A percentile compares a stretch with the other conserved stretches of the same genome.
phyloP scores from a whole-genome alignment of 2,329 filamentous ascomycete species.

The Claviceps sp. region DNA sequence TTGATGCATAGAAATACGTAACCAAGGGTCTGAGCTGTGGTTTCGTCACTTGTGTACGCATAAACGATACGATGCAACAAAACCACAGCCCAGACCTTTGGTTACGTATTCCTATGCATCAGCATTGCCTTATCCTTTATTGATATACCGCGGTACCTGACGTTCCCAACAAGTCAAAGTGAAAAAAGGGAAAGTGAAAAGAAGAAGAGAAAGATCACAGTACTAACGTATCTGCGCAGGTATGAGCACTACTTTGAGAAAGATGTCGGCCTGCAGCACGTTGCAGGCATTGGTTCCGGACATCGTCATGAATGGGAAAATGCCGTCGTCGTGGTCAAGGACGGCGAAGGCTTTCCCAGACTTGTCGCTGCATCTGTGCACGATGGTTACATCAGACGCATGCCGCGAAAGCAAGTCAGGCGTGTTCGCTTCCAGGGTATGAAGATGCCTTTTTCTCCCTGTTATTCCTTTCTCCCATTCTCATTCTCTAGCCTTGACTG shows the following conservation, averaged over 20 bases:
- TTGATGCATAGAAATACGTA: too few species aligned
- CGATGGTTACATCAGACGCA: constrained; percentile 14
- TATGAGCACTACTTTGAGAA: constrained; percentile 14
- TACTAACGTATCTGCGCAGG: neutral
- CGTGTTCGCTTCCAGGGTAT: neutral
- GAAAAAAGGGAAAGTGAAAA: too few species aligned
- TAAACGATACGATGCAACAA: too few species aligned
- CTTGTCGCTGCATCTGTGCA: constrained; percentile 18
- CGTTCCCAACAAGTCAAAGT: too few species aligned
- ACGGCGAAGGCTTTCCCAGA: constrained; percentile 1
- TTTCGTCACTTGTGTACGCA: too few species aligned
- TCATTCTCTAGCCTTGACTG: neutral
- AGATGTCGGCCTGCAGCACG: constrained; percentile 8
- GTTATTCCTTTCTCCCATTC: neutral
- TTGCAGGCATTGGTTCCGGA: constrained; percentile 4
- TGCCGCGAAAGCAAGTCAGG: neutral
- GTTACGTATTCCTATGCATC: too few species aligned
- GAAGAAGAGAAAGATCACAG: too few species aligned
- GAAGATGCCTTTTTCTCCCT: neutral
- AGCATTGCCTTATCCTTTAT: too few species aligned
- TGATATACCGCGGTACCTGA: too few species aligned
- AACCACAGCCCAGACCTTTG: too few species aligned
- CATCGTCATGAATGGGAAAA: constrained; percentile 15
- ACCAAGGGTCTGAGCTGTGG: too few species aligned
- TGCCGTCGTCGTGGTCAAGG: constrained; percentile 10